phyloP scores from a whole-genome alignment of 75 land plant species.

The Pinus albicaulis region DNA sequence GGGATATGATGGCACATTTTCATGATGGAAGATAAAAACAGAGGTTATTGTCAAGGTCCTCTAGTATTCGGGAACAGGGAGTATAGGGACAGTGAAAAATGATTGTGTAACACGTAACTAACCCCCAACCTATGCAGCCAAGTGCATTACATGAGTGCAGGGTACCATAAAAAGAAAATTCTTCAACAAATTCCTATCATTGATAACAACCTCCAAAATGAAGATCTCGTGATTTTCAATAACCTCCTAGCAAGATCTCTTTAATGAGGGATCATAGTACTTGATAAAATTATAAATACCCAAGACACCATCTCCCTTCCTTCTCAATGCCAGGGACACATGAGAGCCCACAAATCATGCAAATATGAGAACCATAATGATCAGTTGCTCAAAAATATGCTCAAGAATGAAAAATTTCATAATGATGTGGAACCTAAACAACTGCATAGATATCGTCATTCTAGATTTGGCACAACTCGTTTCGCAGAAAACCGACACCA shows the following conservation, averaged over 20 bases:
- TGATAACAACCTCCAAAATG: conserved; percentile 69
- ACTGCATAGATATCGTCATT: too few relatives aligned
- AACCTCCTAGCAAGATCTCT: conserved; percentile 48
- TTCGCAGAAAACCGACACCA: too few relatives aligned
- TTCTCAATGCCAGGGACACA: conserved; percentile 59
- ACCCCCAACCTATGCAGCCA: conserved; percentile 87
- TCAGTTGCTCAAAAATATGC: too few relatives aligned
- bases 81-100: too few relatives aligned
- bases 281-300: conserved; percentile 81
- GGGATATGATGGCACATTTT: too few relatives aligned
- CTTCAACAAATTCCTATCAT: conserved; percentile 42
- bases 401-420: too few relatives aligned
- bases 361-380: conserved; percentile 83
- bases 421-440: too few relatives aligned
- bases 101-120: too few relatives aligned
- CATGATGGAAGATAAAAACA: too few relatives aligned
- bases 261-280: conserved; percentile 73
- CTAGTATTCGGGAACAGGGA: too few relatives aligned
- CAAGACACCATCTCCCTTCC: conserved; percentile 83
- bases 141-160: conserved; percentile 73
- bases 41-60: too few relatives aligned
- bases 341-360: conserved; percentile 83
- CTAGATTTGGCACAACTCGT: too few relatives aligned
- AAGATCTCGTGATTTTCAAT: conserved; percentile 42
- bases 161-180: conserved; percentile 60